Evolutionary conservation across 345 rosid species (phyloP).

Genomic region (Anacardium occidentale): DNA sequence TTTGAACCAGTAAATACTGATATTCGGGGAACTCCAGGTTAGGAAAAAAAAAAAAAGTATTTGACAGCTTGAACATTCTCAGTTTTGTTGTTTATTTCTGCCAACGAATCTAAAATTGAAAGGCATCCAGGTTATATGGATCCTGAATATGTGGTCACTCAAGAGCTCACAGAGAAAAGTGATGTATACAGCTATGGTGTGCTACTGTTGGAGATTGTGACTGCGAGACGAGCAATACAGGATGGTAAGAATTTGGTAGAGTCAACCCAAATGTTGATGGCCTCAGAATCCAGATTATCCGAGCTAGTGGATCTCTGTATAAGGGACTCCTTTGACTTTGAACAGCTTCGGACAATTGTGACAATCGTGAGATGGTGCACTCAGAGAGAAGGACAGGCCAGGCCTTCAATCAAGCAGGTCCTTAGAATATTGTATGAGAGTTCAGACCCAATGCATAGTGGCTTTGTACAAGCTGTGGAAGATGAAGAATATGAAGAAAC

Average conservation of each 20-base stretch:
- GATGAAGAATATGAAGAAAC: slow-evolving; percentile 60
- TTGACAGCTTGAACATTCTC: not conserved
- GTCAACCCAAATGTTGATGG: slow-evolving; percentile 54
- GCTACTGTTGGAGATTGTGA: slow-evolving; percentile 75
- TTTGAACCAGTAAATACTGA: slow-evolving; percentile 86
- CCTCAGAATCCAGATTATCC: slow-evolving; percentile 48
- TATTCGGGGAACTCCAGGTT: slow-evolving; percentile 96
- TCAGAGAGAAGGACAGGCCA: slow-evolving; percentile 67
- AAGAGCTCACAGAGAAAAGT: slow-evolving; percentile 89
- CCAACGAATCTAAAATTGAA: slow-evolving; percentile 18
- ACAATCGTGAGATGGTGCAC: slow-evolving; percentile 86
- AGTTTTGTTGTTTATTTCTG: not conserved
- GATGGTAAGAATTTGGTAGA: slow-evolving; percentile 79
- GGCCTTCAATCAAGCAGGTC: slow-evolving; percentile 91
- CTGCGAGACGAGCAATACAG: slow-evolving; percentile 71
- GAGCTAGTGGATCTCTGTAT: slow-evolving; percentile 70
- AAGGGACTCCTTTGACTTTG: slow-evolving; percentile 56
- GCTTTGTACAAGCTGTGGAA: slow-evolving; percentile 62
- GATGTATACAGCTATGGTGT: slow-evolving; percentile 93
- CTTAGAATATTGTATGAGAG: slow-evolving; percentile 78
- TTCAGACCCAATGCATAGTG: slow-evolving; percentile 72
- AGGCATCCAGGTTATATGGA: slow-evolving; percentile 81
- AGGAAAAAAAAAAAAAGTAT: slow-evolving; percentile 21
- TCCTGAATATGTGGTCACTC: slow-evolving; percentile 85
- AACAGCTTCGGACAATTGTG: slow-evolving; percentile 68